Conservation (phyloP, 805 yeast species). For the Candida montana region DNA sequence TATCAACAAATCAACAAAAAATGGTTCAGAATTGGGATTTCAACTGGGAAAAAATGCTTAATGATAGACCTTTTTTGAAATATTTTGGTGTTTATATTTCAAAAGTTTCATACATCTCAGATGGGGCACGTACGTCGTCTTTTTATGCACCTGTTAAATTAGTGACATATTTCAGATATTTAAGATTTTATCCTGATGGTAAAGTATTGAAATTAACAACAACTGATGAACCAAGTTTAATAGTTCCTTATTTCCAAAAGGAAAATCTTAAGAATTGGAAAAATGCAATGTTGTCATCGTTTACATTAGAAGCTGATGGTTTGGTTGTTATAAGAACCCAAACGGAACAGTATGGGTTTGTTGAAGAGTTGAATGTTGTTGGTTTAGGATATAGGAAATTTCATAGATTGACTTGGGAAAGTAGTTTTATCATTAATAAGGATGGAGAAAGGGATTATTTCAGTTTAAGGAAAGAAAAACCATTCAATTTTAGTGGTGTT, state of each 20-base stretch:
- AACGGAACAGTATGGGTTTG: slow-evolving; percentile 54
- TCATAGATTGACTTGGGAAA: slow-evolving; percentile 68
- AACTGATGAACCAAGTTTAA: slow-evolving; percentile 61
- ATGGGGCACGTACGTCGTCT: slow-evolving; percentile 69
- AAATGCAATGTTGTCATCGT: slow-evolving; percentile 30
- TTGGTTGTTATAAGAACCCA: slow-evolving; percentile 50
- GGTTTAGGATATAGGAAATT: slow-evolving; percentile 59
- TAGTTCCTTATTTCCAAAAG: slow-evolving; percentile 51
- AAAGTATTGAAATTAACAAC: slow-evolving; percentile 64
- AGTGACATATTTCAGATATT: slow-evolving; percentile 83
- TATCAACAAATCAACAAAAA: slow-evolving; percentile 27
- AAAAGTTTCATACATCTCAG: slow-evolving; percentile 76
- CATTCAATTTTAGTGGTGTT: slow-evolving; percentile 72
- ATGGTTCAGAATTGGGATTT: slow-evolving; percentile 38
- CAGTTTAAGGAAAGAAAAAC: slow-evolving; percentile 64
- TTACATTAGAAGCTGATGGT: slow-evolving; percentile 50
- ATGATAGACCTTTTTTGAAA: slow-evolving; percentile 69
- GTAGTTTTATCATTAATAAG: slow-evolving; percentile 52
- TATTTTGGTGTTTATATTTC: slow-evolving; percentile 83
- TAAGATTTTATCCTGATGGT: slow-evolving; percentile 78
- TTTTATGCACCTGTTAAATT: slow-evolving; percentile 70
- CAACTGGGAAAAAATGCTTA: slow-evolving; percentile 32
- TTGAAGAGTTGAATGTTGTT: slow-evolving; percentile 55
- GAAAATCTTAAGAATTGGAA: slow-evolving; percentile 28
- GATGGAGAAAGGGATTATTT: slow-evolving; percentile 53